Evolutionary conservation across 768 basidiomycete genomes (phyloP), one percentile per base, ranked within the genome.

Genomic region (Leccinum fibrillosum): DNA sequence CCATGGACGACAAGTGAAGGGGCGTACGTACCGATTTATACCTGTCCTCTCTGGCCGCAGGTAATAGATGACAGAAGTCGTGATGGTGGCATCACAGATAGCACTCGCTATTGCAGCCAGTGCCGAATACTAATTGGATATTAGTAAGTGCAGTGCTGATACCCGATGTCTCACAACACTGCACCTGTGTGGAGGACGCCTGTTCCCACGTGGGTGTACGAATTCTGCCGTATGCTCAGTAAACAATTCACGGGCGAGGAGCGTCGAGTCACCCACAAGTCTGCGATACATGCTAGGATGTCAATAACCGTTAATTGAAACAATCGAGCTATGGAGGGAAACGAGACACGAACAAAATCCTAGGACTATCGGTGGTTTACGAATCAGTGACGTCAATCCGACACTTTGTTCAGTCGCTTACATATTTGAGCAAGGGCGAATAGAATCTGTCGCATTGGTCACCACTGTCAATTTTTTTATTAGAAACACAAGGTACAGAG

Each of bases 1-100:
- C 4, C 13, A 25, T 1, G 10, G 2, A 8, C 4, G 10, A 30
- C 1, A 25, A 32, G 17, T 11, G 7, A 30, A 26, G 13, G 35
- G 19, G 32, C 11, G 32, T 32, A 45, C 6, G 12, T 56, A 69
- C 67, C 65, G 58, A 34, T 19, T 37, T 35, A 52, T 10, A 15
- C 49, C 62, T 21, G 54, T 62, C 23, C 57, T 57, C 15, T n/a
- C 49, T 11, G 62, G 51, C 23, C 56, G 62, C 37, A 69, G 50
- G 37, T 59, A 66, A 50, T 58, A 65, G 0, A 53, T 32, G n/a
- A 69, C 42, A 11, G 62, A 60, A 12, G 5, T 4, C 3, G 62
- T 69, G 54, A 71, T 69, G 52, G 55, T 4, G 13, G 42, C 51
- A 54, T 68, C 66, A 23, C 69, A 70, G 19, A 60, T 1, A 21